Conservation (phyloP, 192 early-diverging fungal species). For the Umbelopsis vinacea region DNA sequence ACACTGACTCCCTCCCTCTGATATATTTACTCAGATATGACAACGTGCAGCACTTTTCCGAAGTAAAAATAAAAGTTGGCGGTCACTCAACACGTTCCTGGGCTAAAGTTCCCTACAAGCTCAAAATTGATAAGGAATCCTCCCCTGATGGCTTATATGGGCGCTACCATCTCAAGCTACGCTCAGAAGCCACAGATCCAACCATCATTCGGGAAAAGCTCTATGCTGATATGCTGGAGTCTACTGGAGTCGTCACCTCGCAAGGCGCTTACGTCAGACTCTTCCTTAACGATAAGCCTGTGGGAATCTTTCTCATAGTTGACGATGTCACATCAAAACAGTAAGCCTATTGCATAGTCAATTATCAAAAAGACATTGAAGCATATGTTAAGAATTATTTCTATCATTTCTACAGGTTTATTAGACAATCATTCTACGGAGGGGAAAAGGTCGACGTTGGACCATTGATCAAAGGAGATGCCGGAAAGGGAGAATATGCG, state of each 20-base stretch:
- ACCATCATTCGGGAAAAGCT: slow-evolving; percentile 51
- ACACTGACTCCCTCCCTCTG: background rate
- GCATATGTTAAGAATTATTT: background rate
- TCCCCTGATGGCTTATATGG: slow-evolving; percentile 34
- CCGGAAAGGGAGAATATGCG: slow-evolving; percentile 34
- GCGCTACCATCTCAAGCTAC: slow-evolving; percentile 43
- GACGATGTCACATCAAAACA: slow-evolving; percentile 35
- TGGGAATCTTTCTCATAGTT: slow-evolving; percentile 41
- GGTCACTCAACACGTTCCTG: slow-evolving; percentile 41
- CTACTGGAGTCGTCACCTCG: slow-evolving; percentile 40
- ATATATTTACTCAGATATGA: slow-evolving; percentile 16
- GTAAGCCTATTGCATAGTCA: slow-evolving; percentile 1
- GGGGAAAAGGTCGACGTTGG: slow-evolving; percentile 32
- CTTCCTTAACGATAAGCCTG: slow-evolving; percentile 39
- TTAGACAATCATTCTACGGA: slow-evolving; percentile 39
- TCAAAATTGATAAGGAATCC: slow-evolving; percentile 41
- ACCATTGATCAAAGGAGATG: slow-evolving; percentile 35
- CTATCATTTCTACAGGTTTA: slow-evolving; percentile 25
- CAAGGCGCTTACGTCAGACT: slow-evolving; percentile 42
- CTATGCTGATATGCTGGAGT: slow-evolving; percentile 46
- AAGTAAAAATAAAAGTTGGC: slow-evolving; percentile 41
- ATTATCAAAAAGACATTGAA: background rate
- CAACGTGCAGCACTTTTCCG: slow-evolving; percentile 24
- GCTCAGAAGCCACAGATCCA: slow-evolving; percentile 42
- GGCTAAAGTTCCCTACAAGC: slow-evolving; percentile 44